Base-by-base conservation (phyloP, 2,329 filamentous ascomycete genomes). In the Fusarium austroafricanum region DNA sequence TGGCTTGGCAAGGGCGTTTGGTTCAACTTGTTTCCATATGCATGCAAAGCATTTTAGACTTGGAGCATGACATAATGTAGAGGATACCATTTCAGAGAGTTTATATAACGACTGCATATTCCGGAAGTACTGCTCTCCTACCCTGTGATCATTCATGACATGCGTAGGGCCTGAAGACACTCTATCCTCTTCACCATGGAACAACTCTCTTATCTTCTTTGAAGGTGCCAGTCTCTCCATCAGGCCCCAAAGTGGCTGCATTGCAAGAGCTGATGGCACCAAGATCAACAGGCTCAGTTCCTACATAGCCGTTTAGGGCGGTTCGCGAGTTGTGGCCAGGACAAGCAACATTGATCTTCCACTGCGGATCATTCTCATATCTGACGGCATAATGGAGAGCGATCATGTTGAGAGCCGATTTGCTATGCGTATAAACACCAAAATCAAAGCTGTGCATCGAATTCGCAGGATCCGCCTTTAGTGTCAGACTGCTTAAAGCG, bases 81-180 rank as follows among this genome's bases (percentile, higher is more conserved):
- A 61, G 59, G 57, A 72, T 69, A 67, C 60, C 59, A 72, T 49
- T 64, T 69, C 60, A 56, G 40, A 61, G 52, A 63, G 44, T 53
- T 68, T 61, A 64, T 62, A 49, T 51, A 73, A 70, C 49, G 43
- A 63, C 56, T 68, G 57, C 49, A 35, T 52, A 61, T 61, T 61
- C 29, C 29, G 10, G 58, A 35, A 56, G 43, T 23, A 14, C 28
- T 43, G 18, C 15, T 10, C 29, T 35, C 15, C 8, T 45, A 40
- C 14, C 10, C n/a, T 35, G 26, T 50, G 39, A 14, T 28, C 43
- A 17, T 35, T 18, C 14, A 43, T 50, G 35, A 37, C 18, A 38
- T 28, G 20, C 10, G 14, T 20, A n/a, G 21, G 33, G 17, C 15
- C 15, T 20, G n/a, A 17, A 8, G 23, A 20, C 28, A 28, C 6